Evolutionary conservation across 2,329 filamentous ascomycete species (phyloP).

Genomic region (Ambrosiella cleistominuta): DNA sequence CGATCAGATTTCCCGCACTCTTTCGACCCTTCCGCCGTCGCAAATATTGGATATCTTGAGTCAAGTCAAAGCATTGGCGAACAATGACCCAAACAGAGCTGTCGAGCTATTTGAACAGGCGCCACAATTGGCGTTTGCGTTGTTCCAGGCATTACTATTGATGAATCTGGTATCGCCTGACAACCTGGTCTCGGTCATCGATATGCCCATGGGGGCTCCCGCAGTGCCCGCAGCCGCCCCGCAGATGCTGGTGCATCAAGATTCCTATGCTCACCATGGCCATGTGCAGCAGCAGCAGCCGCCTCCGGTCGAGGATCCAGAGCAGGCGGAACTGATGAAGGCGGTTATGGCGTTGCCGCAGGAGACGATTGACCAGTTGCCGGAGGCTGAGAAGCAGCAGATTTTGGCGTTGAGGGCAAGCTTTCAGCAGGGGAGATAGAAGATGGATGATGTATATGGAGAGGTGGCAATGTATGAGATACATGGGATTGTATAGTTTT

Average conservation of each 20-base stretch:
- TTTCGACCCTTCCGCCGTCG: slow-evolving; percentile 67
- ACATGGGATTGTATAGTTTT: slow-evolving; percentile 1
- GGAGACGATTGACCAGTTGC: slow-evolving; percentile 61
- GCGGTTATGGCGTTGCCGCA: slow-evolving; percentile 69
- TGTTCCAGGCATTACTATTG: slow-evolving; percentile 83
- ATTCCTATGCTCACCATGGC: no score
- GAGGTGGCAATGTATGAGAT: background rate
- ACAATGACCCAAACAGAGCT: slow-evolving; percentile 62
- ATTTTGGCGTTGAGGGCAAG: slow-evolving; percentile 59
- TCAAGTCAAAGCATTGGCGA: slow-evolving; percentile 86
- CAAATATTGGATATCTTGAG: slow-evolving; percentile 86
- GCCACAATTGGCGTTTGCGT: slow-evolving; percentile 82
- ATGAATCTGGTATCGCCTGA: slow-evolving; percentile 83
- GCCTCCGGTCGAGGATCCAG: slow-evolving; percentile 26
- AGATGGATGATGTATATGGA: background rate
- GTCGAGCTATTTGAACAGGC: slow-evolving; percentile 75
- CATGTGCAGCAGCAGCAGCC: slow-evolving; percentile 15
- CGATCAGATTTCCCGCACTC: slow-evolving; percentile 81
- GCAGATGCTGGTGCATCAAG: slow-evolving; percentile 14
- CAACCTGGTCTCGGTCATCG: slow-evolving; percentile 65
- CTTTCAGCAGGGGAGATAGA: slow-evolving; percentile 21
- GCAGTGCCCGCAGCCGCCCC: slow-evolving; percentile 18
- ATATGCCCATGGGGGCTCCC: slow-evolving; percentile 24
- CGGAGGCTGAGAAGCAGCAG: slow-evolving; percentile 58
- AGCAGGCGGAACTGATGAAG: slow-evolving; percentile 57